Conservation (phyloP, 345 rosid genomes). For the Anastatica hierochuntica region DNA sequence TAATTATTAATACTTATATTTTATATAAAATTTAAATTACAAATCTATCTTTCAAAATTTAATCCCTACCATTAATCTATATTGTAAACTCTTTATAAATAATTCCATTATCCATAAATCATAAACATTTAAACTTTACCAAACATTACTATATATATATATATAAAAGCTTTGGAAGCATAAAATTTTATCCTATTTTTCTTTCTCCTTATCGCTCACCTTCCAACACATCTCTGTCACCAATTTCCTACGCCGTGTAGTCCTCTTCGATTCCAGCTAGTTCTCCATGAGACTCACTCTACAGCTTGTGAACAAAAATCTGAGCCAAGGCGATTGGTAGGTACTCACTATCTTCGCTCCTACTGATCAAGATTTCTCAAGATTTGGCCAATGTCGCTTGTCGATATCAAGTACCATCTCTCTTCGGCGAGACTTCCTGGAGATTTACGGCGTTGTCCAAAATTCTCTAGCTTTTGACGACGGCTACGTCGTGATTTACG, state of each 20-base stretch:
- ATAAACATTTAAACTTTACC: no score
- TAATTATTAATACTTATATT: no score
- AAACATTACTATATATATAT: no score
- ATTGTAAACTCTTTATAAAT: no score
- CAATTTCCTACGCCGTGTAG: constrained; percentile 19
- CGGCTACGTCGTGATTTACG: constrained; percentile 26
- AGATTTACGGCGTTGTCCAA: constrained; percentile 23
- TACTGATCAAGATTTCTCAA: constrained; percentile 25
- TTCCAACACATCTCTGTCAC: constrained; percentile 10
- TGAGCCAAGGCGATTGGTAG: constrained; percentile 21
- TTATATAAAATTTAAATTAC: no score
- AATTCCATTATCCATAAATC: no score
- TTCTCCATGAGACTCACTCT: constrained; percentile 41
- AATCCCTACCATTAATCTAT: no score
- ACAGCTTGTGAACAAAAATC: constrained; percentile 18
- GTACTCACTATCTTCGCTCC: constrained; percentile 35
- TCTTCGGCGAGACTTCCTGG: constrained; percentile 25
- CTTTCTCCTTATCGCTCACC: not conserved
- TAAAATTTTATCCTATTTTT: not conserved
- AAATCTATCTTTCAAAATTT: no score
- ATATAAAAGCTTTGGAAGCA: no score
- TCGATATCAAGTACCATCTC: constrained; percentile 26
- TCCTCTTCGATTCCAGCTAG: constrained; percentile 31
- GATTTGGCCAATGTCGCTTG: constrained; percentile 29
- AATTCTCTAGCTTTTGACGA: constrained; percentile 27